These are phyloP conservation scores for Nothophaeocryptopus gaeumannii DNA, from an alignment of 2,329 filamentous ascomycete genomes.

Conservation along the genomic window DNA sequence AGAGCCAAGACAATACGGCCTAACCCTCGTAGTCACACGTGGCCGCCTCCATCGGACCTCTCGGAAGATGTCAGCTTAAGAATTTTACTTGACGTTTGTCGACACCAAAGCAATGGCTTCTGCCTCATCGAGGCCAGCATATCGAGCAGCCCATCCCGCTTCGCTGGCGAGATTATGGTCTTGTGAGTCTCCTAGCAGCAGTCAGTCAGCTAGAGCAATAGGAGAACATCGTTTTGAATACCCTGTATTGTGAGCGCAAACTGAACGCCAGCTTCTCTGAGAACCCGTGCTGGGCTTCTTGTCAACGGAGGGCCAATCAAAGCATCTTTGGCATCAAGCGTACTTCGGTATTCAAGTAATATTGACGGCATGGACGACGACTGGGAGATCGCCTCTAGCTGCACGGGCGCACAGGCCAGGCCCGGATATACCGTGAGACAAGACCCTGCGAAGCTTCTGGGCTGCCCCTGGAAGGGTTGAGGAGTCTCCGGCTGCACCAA, in stretches of 20 bases:
- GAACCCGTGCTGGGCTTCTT: not conserved
- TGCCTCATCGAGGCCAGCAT: not conserved
- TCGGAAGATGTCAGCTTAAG: not conserved
- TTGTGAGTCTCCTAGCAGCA: not conserved
- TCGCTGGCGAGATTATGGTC: slow-evolving; percentile 3
- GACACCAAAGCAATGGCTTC: not conserved
- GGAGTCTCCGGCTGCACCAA: not conserved
- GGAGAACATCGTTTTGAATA: not conserved
- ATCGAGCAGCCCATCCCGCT: slow-evolving; percentile 5
- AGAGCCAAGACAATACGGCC: slow-evolving; percentile 2
- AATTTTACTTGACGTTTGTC: not conserved
- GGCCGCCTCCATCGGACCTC: not conserved
- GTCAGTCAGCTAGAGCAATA: not conserved
- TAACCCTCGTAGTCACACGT: not conserved
- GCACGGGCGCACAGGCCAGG: not conserved
- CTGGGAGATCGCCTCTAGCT: not conserved
- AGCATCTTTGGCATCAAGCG: not conserved
- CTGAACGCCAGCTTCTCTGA: slow-evolving; percentile 2
- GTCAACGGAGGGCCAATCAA: slow-evolving; percentile 7
- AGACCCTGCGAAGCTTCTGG: not conserved
- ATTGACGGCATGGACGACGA: slow-evolving; percentile 4
- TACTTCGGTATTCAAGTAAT: not conserved
- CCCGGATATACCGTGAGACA: not conserved
- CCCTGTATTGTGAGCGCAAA: slow-evolving; percentile 4
- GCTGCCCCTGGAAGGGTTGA: not conserved